A percentile compares a stretch with the other conserved stretches of the same genome.
phyloP scores from a whole-genome alignment of 495 filamentous ascomycete genomes.

The Tuber melanosporum region DNA sequence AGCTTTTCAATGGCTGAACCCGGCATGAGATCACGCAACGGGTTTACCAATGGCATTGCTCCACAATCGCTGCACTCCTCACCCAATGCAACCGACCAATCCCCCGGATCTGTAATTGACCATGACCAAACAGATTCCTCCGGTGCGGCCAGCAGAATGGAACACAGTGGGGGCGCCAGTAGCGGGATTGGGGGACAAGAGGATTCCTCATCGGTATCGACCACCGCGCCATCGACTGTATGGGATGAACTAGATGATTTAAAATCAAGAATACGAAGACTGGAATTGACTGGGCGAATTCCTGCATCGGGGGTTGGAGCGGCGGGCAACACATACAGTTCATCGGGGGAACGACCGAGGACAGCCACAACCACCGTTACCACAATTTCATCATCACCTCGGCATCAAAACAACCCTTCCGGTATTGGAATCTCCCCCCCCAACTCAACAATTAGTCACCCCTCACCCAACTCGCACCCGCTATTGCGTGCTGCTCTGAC shows the following conservation, averaged over 20 bases:
- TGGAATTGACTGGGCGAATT: conserved; percentile 85
- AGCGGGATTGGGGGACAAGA: conserved; percentile 44
- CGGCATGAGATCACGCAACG: conserved; percentile 18
- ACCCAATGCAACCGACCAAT: conserved; percentile 18
- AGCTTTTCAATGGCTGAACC: conserved; percentile 37
- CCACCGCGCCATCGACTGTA: conserved; percentile 81
- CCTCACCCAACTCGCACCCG: conserved; percentile 57
- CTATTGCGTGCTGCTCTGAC: conserved; percentile 70
- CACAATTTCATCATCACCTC: conserved; percentile 79
- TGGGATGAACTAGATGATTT: conserved; percentile 98
- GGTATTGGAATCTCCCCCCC: conserved; percentile 46
- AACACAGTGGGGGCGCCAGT: conserved; percentile 4
- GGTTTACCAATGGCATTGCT: conserved; percentile 21
- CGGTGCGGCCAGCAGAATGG: conserved; percentile 7
- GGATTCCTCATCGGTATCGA: conserved; percentile 75
- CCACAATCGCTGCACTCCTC: conserved; percentile 28
- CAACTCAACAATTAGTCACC: conserved; percentile 41
- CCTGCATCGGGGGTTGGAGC: conserved; percentile 54
- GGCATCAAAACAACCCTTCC: conserved; percentile 51
- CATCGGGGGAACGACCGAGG: conserved; percentile 70
- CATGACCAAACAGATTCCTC: conserved; percentile 23
- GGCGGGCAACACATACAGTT: conserved; percentile 66
- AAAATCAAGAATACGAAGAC: conserved; percentile 82
- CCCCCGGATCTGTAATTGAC: conserved; percentile 13
- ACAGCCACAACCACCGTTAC: conserved; percentile 93